Evolutionary conservation across 208 protist genomes (phyloP).

Genomic region (Crithidia expoeki): DNA sequence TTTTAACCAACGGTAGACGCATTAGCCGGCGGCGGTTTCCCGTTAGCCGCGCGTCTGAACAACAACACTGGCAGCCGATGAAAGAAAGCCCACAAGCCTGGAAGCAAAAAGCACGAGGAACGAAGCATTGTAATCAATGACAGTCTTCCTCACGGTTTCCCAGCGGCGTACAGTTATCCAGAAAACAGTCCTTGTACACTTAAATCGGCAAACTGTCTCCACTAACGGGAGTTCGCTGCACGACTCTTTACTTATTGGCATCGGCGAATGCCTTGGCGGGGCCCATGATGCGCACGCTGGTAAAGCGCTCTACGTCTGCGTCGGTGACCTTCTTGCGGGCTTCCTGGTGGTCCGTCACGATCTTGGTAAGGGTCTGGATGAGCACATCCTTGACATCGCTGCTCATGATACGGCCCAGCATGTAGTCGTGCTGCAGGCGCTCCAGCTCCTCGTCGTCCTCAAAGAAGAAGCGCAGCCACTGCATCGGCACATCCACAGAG

Average conservation of each 20-base stretch:
- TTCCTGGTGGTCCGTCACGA: slow-evolving; percentile 93
- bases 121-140: no score
- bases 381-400: slow-evolving; percentile 97
- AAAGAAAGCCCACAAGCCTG: no score
- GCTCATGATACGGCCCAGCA: slow-evolving; percentile 95
- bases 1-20: no score
- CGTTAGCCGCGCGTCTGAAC: no score
- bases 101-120: no score
- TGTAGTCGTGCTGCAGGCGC: slow-evolving; percentile 89
- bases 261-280: slow-evolving; percentile 53
- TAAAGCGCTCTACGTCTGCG: slow-evolving; percentile 82
- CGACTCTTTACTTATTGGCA: background rate
- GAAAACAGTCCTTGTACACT: no score
- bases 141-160: no score
- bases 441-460: slow-evolving; percentile 96
- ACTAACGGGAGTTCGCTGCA: no score
- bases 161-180: no score
- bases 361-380: slow-evolving; percentile 87
- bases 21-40: no score
- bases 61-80: no score
- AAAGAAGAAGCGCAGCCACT: slow-evolving; percentile 99
- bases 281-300: slow-evolving; percentile 61
- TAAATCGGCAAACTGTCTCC: no score
- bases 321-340: slow-evolving; percentile 89
- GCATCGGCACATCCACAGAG: slow-evolving; percentile 95